Percentiles rank a stretch among this genome's conserved stretches.
Conservation (phyloP, 495 filamentous ascomycete species). For the Sphaerosporella brunnea region DNA sequence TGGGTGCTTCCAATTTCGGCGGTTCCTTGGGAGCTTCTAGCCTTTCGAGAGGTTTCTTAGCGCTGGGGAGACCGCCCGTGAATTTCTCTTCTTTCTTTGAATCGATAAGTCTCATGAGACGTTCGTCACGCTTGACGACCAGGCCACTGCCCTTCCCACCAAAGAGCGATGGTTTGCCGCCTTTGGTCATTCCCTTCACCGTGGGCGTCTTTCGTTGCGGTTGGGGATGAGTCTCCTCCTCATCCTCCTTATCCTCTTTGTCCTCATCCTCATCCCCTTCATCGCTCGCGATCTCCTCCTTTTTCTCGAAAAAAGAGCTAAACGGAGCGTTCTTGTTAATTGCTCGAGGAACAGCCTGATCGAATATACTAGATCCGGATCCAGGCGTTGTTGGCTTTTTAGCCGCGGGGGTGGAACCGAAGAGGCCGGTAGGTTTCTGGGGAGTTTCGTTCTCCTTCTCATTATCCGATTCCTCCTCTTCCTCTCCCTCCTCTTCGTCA, state of each 20-base stretch:
- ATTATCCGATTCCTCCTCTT: constrained; percentile 26
- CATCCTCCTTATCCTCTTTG: constrained; percentile 36
- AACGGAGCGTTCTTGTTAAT: constrained; percentile 17
- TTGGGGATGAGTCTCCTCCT: constrained; percentile 28
- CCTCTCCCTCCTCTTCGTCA: constrained; percentile 14
- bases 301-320: constrained; percentile 26
- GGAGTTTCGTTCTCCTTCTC: constrained; percentile 40
- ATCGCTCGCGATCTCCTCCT: constrained; percentile 33
- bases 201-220: too few relatives aligned
- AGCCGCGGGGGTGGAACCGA: constrained; percentile 4
- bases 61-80: too few relatives aligned
- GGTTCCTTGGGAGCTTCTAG: too few relatives aligned
- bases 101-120: too few relatives aligned
- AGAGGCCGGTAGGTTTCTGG: constrained; percentile 32
- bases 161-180: too few relatives aligned
- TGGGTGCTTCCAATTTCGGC: too few relatives aligned
- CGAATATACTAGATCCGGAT: constrained; percentile 13
- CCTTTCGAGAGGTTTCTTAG: too few relatives aligned
- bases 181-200: too few relatives aligned
- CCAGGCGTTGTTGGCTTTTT: neutral
- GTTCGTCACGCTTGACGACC: too few relatives aligned
- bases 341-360: constrained; percentile 8
- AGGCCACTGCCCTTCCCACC: too few relatives aligned
- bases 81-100: too few relatives aligned
- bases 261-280: constrained; percentile 37